Conservation (phyloP, 2,329 filamentous ascomycete genomes). For the Juglanconis oblonga region DNA sequence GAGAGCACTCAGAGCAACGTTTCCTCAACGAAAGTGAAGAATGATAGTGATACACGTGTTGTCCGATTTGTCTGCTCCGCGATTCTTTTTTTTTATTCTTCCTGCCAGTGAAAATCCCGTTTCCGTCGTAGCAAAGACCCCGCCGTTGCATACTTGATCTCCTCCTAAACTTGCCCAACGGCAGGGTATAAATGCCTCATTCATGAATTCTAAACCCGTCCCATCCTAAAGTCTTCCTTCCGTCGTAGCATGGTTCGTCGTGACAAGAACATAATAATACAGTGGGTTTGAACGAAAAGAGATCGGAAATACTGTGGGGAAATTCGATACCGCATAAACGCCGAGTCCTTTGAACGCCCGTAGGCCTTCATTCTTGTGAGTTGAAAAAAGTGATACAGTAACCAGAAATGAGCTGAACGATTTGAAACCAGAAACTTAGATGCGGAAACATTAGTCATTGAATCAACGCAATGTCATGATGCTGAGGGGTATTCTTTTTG, state of each 20-base stretch:
- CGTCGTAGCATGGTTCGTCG: not conserved
- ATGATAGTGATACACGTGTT: constrained; percentile 21
- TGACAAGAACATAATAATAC: constrained; percentile 8
- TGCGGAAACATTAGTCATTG: constrained; percentile 7
- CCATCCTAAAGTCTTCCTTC: not conserved
- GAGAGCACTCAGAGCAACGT: constrained; percentile 1
- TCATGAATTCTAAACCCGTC: constrained; percentile 5
- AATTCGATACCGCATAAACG: not conserved
- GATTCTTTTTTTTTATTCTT: not conserved
- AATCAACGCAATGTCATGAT: constrained; percentile 5
- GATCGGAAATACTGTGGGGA: not conserved
- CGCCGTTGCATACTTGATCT: not conserved
- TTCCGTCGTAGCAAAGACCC: not conserved
- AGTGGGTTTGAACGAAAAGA: not conserved
- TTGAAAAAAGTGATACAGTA: not conserved
- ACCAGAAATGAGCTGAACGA: not conserved
- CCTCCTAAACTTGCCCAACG: not conserved
- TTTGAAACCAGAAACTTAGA: not conserved
- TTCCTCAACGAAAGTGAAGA: constrained; percentile 21
- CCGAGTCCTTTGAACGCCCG: constrained; percentile 4
- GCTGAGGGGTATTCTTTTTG: constrained; percentile 17
- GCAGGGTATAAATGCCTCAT: constrained; percentile 5
- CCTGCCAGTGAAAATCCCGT: not conserved
- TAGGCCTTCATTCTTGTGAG: constrained; percentile 10
- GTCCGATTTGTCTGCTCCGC: constrained; percentile 2